Evolutionary conservation across 1,139 yeast genomes (phyloP).

Genomic region (Kluyveromyces sp.): DNA sequence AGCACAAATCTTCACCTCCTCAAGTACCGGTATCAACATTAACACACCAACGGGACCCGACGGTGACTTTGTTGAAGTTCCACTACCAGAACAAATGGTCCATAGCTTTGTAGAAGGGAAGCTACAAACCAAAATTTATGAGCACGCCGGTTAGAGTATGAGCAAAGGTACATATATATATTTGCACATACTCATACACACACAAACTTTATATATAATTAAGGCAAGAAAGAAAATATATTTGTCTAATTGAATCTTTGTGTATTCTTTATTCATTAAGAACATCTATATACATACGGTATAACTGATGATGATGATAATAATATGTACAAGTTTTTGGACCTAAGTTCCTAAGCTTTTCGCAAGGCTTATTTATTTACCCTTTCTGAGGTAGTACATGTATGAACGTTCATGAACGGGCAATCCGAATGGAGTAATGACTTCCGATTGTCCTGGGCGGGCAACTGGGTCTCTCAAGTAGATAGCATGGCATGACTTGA

Average conservation of each 20-base stretch:
- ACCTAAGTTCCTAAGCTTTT: neutral
- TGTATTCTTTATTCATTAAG: neutral
- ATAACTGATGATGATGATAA: neutral
- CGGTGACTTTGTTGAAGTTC: conserved; percentile 63
- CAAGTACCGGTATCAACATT: conserved; percentile 76
- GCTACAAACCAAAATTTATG: conserved; percentile 45
- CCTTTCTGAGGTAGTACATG: conserved; percentile 85
- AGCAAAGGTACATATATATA: too few species aligned
- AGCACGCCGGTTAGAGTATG: conserved; percentile 44
- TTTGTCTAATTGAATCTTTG: neutral
- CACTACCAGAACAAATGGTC: conserved; percentile 84
- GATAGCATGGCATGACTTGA: conserved; percentile 88
- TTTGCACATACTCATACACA: too few species aligned
- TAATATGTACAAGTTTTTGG: neutral
- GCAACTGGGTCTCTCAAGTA: conserved; percentile 96
- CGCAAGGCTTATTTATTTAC: conserved; percentile 36
- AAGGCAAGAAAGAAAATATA: neutral
- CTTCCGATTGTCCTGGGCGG: conserved; percentile 94
- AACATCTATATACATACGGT: conserved; percentile 2
- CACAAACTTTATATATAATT: neutral
- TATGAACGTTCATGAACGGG: conserved; percentile 90
- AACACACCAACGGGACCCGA: conserved; percentile 62
- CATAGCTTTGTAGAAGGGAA: conserved; percentile 47
- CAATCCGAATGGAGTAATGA: conserved; percentile 79
- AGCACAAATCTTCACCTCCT: conserved; percentile 73